Conservation (phyloP, 768 basidiomycete genomes). For the Psilocybe cubensis region DNA sequence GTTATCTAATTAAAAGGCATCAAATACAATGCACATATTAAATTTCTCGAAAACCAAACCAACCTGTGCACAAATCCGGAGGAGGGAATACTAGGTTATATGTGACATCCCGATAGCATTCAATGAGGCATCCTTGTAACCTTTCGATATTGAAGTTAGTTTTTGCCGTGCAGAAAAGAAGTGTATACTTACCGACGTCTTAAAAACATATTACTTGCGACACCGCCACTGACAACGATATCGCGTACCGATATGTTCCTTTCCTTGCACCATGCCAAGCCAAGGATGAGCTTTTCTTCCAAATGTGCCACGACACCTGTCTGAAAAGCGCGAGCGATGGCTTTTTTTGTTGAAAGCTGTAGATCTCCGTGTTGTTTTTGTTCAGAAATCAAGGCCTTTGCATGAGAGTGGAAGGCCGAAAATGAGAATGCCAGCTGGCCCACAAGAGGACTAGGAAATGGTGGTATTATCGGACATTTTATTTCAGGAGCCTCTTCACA, state of each 20-base stretch:
- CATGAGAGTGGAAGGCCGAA: slow-evolving; percentile 72
- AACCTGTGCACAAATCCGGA: slow-evolving; percentile 79
- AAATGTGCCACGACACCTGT: slow-evolving; percentile 71
- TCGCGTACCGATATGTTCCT: slow-evolving; percentile 50
- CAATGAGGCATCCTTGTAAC: slow-evolving; percentile 30
- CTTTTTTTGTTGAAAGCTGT: slow-evolving; percentile 39
- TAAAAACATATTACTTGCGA: slow-evolving; percentile 83
- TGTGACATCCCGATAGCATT: slow-evolving; percentile 22
- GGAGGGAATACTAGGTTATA: slow-evolving; percentile 76
- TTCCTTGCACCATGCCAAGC: slow-evolving; percentile 44
- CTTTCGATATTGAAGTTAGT: slow-evolving; percentile 20
- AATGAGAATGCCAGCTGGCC: slow-evolving; percentile 76
- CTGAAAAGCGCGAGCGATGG: slow-evolving; percentile 77
- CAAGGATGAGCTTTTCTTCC: slow-evolving; percentile 70
- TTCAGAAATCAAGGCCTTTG: slow-evolving; percentile 58
- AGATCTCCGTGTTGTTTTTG: slow-evolving; percentile 46
- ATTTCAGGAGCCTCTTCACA: slow-evolving; percentile 42
- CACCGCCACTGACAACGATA: slow-evolving; percentile 89
- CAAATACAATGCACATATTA: background rate
- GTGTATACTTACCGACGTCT: slow-evolving; percentile 54
- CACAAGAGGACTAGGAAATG: slow-evolving; percentile 52
- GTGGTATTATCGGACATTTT: slow-evolving; percentile 32
- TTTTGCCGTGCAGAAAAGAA: background rate
- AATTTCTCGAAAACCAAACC: background rate
- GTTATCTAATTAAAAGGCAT: slow-evolving; percentile 63